A percentile compares a stretch with the other conserved stretches of the same genome.
Evolutionary conservation across 306 rosid species (phyloP).

Genomic region (Dryas drummondii): DNA sequence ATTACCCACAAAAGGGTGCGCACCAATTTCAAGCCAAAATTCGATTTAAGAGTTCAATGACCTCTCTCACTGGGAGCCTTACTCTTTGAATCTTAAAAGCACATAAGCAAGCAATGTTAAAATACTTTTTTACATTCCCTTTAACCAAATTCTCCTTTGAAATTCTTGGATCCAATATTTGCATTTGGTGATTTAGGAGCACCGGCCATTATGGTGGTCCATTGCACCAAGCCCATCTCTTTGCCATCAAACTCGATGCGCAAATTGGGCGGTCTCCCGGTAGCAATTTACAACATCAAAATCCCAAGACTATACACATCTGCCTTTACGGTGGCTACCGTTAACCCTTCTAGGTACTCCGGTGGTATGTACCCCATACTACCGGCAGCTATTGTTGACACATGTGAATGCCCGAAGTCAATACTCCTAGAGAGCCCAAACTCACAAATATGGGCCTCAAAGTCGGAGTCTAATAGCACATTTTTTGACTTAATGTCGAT

Average conservation of each 20-base stretch:
- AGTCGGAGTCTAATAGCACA: slow-evolving; percentile 55
- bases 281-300: slow-evolving; percentile 62
- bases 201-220: slow-evolving; percentile 65
- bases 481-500: slow-evolving; percentile 83
- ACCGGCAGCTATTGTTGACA: slow-evolving; percentile 79
- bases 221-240: slow-evolving; percentile 58
- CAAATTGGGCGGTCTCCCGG: slow-evolving; percentile 65
- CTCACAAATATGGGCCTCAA: slow-evolving; percentile 80
- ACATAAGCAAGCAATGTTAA: slow-evolving; percentile 63
- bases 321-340: slow-evolving; percentile 52
- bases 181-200: slow-evolving; percentile 43
- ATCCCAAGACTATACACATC: slow-evolving; percentile 87
- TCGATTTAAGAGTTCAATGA: slow-evolving; percentile 35
- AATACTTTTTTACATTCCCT: slow-evolving; percentile 51
- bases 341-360: slow-evolving; percentile 63
- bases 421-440: slow-evolving; percentile 83
- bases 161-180: slow-evolving; percentile 61
- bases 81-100: slow-evolving; percentile 40
- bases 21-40: slow-evolving; percentile 19
- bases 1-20: not conserved
- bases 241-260: slow-evolving; percentile 15
- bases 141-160: slow-evolving; percentile 44
- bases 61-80: slow-evolving; percentile 57
- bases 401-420: slow-evolving; percentile 50
- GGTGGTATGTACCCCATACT: slow-evolving; percentile 96